Conservation (phyloP, 2,329 filamentous ascomycete genomes). For the Ilyonectria mors-panacis region DNA sequence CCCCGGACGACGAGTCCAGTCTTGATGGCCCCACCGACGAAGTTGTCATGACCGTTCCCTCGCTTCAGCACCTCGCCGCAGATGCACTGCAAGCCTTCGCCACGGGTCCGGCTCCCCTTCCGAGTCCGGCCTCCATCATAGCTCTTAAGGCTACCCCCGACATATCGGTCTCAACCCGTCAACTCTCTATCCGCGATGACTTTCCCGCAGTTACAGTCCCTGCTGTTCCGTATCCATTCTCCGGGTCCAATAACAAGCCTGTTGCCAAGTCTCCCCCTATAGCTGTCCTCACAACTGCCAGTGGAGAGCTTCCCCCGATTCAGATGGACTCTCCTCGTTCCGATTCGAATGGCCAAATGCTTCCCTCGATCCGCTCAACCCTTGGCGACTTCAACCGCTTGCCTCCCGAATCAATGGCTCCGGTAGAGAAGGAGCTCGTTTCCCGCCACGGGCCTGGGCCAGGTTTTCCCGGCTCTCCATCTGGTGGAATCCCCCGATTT, state of each 20-base stretch:
- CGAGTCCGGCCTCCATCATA: slow-evolving; percentile 27
- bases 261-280: slow-evolving; percentile 43
- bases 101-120: slow-evolving; percentile 28
- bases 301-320: slow-evolving; percentile 55
- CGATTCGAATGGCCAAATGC: slow-evolving; percentile 53
- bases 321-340: slow-evolving; percentile 55
- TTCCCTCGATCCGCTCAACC: slow-evolving; percentile 58
- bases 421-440: slow-evolving; percentile 52
- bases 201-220: slow-evolving; percentile 20
- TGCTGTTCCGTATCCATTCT: not conserved
- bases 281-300: slow-evolving; percentile 42
- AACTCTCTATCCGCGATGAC: slow-evolving; percentile 55
- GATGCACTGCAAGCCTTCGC: slow-evolving; percentile 50
- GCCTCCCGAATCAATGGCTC: slow-evolving; percentile 48
- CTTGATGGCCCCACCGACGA: slow-evolving; percentile 31
- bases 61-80: slow-evolving; percentile 51
- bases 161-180: slow-evolving; percentile 50
- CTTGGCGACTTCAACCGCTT: slow-evolving; percentile 54
- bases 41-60: slow-evolving; percentile 41
- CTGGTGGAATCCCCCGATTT: slow-evolving; percentile 51
- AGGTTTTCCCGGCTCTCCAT: slow-evolving; percentile 55
- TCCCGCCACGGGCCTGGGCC: slow-evolving; percentile 42
- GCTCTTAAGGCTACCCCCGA: slow-evolving; percentile 44
- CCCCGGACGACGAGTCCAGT: slow-evolving; percentile 41
- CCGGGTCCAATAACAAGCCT: slow-evolving; percentile 29